These are phyloP conservation scores for Kurtzmaniella quercitrusa DNA, from an alignment of 1,139 yeast species.

Conservation along the genomic window DNA sequence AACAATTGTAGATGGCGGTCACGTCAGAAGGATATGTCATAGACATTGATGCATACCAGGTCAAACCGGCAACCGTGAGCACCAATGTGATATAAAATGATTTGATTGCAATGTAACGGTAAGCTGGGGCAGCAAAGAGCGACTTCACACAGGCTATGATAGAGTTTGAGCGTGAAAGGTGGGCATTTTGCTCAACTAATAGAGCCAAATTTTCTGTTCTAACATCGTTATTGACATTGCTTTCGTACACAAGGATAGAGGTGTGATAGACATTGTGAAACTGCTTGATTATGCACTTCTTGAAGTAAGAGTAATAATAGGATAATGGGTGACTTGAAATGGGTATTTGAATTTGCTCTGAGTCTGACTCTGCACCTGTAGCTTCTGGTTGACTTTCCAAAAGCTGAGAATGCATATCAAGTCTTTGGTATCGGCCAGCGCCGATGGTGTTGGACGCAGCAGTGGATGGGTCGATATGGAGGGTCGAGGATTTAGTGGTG, in stretches of 20 bases:
- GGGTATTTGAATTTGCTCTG: slow-evolving; percentile 11
- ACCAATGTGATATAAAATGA: slow-evolving; percentile 49
- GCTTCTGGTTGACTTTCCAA: slow-evolving; percentile 21
- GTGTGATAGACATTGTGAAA: slow-evolving; percentile 50
- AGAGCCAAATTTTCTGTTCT: slow-evolving; percentile 33
- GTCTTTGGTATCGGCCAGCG: slow-evolving; percentile 23
- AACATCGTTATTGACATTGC: slow-evolving; percentile 33
- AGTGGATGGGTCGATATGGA: not conserved
- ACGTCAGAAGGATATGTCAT: slow-evolving; percentile 82
- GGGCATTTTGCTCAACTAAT: slow-evolving; percentile 38
- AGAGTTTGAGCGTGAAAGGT: slow-evolving; percentile 37
- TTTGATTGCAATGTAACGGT: slow-evolving; percentile 43
- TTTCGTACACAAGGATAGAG: slow-evolving; percentile 44
- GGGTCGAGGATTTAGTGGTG: not conserved
- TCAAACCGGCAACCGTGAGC: slow-evolving; percentile 70
- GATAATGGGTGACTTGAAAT: slow-evolving; percentile 13
- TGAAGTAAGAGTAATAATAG: slow-evolving; percentile 29
- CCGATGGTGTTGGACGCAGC: not conserved
- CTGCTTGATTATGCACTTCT: slow-evolving; percentile 43
- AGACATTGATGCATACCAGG: slow-evolving; percentile 86
- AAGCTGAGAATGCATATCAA: slow-evolving; percentile 26
- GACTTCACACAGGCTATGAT: slow-evolving; percentile 31
- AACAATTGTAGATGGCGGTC: slow-evolving; percentile 86
- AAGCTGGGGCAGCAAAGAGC: slow-evolving; percentile 42
- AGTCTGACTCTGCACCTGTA: slow-evolving; percentile 4